A percentile compares a stretch with the other conserved stretches of the same genome.
Conservation (phyloP, 345 rosid species). For the Camelina sativa region DNA sequence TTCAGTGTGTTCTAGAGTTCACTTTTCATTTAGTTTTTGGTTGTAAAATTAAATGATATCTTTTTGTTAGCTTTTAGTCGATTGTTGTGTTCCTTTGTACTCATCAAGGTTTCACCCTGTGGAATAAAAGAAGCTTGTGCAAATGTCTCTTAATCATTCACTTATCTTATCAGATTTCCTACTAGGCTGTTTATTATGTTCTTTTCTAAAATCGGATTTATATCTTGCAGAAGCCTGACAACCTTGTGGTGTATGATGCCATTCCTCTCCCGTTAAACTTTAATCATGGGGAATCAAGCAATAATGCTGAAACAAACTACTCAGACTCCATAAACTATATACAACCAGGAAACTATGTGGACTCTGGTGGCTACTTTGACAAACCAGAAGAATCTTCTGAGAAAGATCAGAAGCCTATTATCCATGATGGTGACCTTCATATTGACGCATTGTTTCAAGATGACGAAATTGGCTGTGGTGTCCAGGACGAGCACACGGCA, state of each 20-base stretch:
- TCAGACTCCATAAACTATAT: constrained; percentile 28
- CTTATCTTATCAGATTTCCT: background rate
- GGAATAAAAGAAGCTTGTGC: background rate
- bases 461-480: constrained; percentile 47
- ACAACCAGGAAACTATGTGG: constrained; percentile 35
- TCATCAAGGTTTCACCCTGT: background rate
- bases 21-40: background rate
- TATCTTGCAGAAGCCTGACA: constrained; percentile 51
- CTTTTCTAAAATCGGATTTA: background rate
- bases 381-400: constrained; percentile 46
- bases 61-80: background rate
- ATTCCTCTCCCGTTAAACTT: constrained; percentile 50
- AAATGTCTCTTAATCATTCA: background rate
- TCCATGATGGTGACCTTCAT: constrained; percentile 38
- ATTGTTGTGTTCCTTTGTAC: constrained; percentile 3
- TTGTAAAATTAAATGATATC: background rate
- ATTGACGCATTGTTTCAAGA: constrained; percentile 37
- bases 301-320: constrained; percentile 43
- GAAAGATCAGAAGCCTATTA: constrained; percentile 55
- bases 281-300: constrained; percentile 64
- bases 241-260: constrained; percentile 48
- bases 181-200: background rate
- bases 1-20: background rate
- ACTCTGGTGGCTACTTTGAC: constrained; percentile 32
- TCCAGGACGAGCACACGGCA: constrained; percentile 46